A percentile compares a stretch with the other conserved stretches of the same genome.
phyloP scores from a whole-genome alignment of 768 basidiomycete species.

The Kwoniella dejecticola region DNA sequence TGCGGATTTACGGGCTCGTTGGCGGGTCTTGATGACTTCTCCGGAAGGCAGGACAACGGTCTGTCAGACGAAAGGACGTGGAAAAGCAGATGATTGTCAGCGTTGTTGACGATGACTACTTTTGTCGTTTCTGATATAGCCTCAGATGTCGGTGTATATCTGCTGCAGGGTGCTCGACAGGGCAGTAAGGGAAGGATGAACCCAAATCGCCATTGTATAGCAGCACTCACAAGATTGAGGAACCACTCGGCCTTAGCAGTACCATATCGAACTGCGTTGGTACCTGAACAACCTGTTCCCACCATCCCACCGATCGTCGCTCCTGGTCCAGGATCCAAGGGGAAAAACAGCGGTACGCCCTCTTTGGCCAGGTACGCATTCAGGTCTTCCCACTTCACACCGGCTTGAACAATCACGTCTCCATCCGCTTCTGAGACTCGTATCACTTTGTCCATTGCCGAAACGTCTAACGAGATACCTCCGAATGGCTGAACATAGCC shows the following conservation, averaged over 20 bases:
- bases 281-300: constrained; percentile 81
- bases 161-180: background rate
- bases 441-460: constrained; percentile 75
- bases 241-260: constrained; percentile 89
- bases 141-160: no score
- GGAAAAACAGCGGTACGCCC: constrained; percentile 82
- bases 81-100: no score
- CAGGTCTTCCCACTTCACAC: constrained; percentile 51
- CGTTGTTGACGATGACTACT: no score
- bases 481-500: constrained; percentile 56
- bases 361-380: constrained; percentile 63
- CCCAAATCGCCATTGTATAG: no score
- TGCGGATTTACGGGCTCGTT: constrained; percentile 66
- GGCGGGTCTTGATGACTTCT: constrained; percentile 84
- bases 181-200: constrained; percentile 1
- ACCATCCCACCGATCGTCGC: constrained; percentile 91
- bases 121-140: no score
- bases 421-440: constrained; percentile 55
- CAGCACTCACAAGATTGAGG: constrained; percentile 71
- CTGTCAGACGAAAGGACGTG: no score
- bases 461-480: constrained; percentile 79
- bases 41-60: constrained; percentile 88
- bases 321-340: constrained; percentile 69
- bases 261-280: constrained; percentile 71
- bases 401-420: constrained; percentile 55